A percentile compares a stretch with the other conserved stretches of the same genome.
Evolutionary conservation across 306 rosid species (phyloP).

Genomic region (Purshia tridentata): DNA sequence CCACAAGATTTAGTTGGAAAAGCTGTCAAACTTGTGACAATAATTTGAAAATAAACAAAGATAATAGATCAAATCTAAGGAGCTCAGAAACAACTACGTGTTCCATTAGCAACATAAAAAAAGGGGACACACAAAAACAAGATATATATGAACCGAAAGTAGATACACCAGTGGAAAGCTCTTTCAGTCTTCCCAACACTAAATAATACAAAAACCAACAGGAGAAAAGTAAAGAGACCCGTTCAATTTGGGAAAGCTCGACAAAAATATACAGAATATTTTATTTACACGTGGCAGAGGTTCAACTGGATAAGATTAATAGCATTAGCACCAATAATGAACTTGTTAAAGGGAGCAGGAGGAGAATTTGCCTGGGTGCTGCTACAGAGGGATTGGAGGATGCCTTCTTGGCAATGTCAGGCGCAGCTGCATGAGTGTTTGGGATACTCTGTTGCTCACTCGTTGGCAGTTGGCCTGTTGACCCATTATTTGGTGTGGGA

Average conservation of each 20-base stretch:
- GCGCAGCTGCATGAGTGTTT: slow-evolving; percentile 33
- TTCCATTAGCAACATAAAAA: background rate
- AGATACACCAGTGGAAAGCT: background rate
- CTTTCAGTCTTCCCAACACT: too few species aligned
- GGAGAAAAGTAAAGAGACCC: too few species aligned
- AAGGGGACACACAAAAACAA: background rate
- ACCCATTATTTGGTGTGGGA: slow-evolving; percentile 35
- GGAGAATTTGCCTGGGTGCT: slow-evolving; percentile 13
- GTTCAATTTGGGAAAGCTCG: background rate
- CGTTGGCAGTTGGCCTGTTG: slow-evolving; percentile 46
- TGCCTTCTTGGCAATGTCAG: slow-evolving; percentile 41
- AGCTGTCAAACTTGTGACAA: background rate
- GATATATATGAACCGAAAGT: background rate
- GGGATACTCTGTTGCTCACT: slow-evolving; percentile 48
- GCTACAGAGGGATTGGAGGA: slow-evolving; percentile 38
- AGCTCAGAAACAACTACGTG: background rate
- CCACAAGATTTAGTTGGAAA: background rate
- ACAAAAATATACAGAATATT: background rate
- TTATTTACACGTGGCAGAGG: slow-evolving; percentile 34
- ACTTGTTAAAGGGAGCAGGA: slow-evolving; percentile 16
- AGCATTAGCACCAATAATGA: slow-evolving; percentile 16
- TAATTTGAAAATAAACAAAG: background rate
- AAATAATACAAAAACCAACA: too few species aligned
- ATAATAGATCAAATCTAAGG: background rate
- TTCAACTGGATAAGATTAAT: slow-evolving; percentile 20